Evolutionary conservation across 257 asterid species (phyloP).

Genomic region (Coffea canephora): DNA sequence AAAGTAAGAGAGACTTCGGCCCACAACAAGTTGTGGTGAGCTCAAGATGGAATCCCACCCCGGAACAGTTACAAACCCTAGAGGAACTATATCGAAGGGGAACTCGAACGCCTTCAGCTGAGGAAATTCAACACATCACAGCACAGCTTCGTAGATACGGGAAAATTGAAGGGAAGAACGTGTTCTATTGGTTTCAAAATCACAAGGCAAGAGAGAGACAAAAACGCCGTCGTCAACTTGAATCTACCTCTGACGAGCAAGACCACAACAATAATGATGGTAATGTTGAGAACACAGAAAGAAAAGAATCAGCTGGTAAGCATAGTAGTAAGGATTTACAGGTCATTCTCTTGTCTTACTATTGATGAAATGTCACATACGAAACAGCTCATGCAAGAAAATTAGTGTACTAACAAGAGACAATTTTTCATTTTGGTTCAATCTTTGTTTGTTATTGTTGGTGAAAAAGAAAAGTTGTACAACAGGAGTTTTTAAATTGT

Average conservation of each 20-base stretch:
- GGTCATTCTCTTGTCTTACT: slow-evolving; percentile 6
- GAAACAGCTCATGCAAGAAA: slow-evolving; percentile 8
- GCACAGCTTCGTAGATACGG: slow-evolving; percentile 76
- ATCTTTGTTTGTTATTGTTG: slow-evolving; percentile 16
- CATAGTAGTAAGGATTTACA: slow-evolving; percentile 12
- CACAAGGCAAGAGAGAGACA: slow-evolving; percentile 95
- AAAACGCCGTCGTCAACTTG: slow-evolving; percentile 79
- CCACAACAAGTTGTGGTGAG: slow-evolving; percentile 82
- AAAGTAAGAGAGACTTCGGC: slow-evolving; percentile 51
- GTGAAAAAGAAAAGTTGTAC: background rate
- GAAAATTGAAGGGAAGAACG: slow-evolving; percentile 93
- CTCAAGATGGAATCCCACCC: slow-evolving; percentile 95
- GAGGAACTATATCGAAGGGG: slow-evolving; percentile 78
- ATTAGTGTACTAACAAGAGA: background rate
- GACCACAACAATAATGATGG: background rate
- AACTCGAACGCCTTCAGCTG: slow-evolving; percentile 83
- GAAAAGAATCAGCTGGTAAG: slow-evolving; percentile 42
- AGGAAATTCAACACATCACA: slow-evolving; percentile 88
- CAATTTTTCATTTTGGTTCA: background rate
- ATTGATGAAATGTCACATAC: slow-evolving; percentile 7
- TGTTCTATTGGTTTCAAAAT: slow-evolving; percentile 93
- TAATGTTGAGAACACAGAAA: slow-evolving; percentile 26
- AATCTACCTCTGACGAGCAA: slow-evolving; percentile 45
- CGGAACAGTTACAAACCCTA: slow-evolving; percentile 82
- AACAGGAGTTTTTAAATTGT: slow-evolving; percentile 17